Evolutionary conservation across 2,329 filamentous ascomycete species (phyloP), one percentile per base, ranked within the genome.

Genomic region (Claviceps quebecensis): DNA sequence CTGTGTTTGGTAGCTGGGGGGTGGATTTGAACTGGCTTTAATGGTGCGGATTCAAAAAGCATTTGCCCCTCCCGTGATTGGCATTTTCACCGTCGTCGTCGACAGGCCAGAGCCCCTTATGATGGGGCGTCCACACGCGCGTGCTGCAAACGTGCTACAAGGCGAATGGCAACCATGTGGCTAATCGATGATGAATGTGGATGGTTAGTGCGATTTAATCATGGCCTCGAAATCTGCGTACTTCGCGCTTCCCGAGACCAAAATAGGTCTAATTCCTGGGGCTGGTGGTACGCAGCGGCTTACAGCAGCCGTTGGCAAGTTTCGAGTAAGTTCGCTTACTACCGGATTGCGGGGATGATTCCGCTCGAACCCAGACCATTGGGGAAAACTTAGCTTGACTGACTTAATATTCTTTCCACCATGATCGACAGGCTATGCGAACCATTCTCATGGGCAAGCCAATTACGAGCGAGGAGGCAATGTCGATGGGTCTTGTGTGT

Each of bases 1-100:
- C 45, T 51, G 50, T 45, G 45, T 45, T 51, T 54, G 52, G 50
- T 48, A 72, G 72, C 66, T 76, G 34, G 73, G 73, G 34, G 73
- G 73, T 14, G 73, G 74, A 5, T 76, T 74, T 50, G 74, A 76
- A 52, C 59, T 76, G 43, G 72, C 72, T 4, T 62, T 76, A 34
- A 69, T 69, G 57, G 70, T 73, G 60, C 61, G 58, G 61, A 40
- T 26, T 45, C 7, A 13, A 22, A 23, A n/a, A 22, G 22, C 17
- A 36, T 26, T 41, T 43, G 14, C 34, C 26, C 47, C 16, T 46
- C 40, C 19, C 23, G 6, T 43, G 37, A 19, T 39, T 45, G 29
- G 29, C n/a, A 9, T 17, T 19, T 11, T n/a, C 43, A 26, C 26
- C 46, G 22, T 37, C 22, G 34, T 22, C 45, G 29, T 14, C 34